Conservation (phyloP, 257 asterid species). For the Marsdenia floribunda region DNA sequence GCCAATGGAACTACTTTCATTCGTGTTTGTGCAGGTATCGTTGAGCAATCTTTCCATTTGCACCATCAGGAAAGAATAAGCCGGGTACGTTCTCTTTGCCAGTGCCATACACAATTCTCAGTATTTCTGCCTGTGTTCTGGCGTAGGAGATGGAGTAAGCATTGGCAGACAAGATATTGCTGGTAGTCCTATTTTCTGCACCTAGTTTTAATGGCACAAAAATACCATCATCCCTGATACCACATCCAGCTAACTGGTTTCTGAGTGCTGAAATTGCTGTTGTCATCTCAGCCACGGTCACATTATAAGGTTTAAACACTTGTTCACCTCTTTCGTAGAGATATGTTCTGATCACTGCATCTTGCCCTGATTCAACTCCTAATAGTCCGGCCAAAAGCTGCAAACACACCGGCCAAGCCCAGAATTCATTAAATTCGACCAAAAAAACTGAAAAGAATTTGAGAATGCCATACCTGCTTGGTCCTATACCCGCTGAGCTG, state of each 20-base stretch:
- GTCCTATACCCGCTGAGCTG: conserved; percentile 22
- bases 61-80: conserved; percentile 41
- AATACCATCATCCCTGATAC: conserved; percentile 45
- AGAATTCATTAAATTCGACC: too few relatives aligned
- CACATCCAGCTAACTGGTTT: conserved; percentile 33
- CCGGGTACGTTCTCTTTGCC: conserved; percentile 37
- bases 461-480: conserved; percentile 28
- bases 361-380: conserved; percentile 47
- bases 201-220: conserved; percentile 29
- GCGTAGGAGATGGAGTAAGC: conserved; percentile 34
- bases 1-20: not conserved
- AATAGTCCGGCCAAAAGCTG: conserved; percentile 42
- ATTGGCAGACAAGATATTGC: conserved; percentile 41
- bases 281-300: conserved; percentile 38
- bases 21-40: not conserved
- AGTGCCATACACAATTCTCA: conserved; percentile 27
- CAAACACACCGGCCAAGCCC: not conserved
- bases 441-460: too few relatives aligned
- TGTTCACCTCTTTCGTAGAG: conserved; percentile 29
- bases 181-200: conserved; percentile 28
- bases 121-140: conserved; percentile 34
- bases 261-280: conserved; percentile 31
- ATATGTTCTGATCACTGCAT: conserved; percentile 40
- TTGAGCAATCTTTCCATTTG: conserved; percentile 41
- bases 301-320: conserved; percentile 31